These are phyloP conservation scores for Cytospora piceae DNA, from an alignment of 2,329 filamentous ascomycete genomes.

Conservation along the genomic window DNA sequence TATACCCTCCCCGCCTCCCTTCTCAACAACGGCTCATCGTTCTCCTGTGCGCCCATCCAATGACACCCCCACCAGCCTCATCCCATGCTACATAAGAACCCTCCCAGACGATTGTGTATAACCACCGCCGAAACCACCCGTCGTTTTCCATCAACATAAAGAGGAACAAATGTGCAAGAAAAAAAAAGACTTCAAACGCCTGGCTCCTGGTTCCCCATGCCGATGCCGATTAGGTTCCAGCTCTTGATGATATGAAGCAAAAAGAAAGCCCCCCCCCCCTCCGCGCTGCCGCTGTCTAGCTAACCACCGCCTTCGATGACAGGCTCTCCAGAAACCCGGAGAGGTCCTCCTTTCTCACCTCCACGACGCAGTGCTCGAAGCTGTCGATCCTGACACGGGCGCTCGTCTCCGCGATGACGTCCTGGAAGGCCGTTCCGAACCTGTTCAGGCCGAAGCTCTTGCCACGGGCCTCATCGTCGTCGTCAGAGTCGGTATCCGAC, in stretches of 20 bases:
- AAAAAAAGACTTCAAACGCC: constrained; percentile 25
- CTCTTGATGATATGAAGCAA: constrained; percentile 13
- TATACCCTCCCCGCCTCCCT: background rate
- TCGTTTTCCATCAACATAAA: background rate
- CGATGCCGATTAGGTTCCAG: constrained; percentile 8
- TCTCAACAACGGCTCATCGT: background rate
- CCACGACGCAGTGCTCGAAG: constrained; percentile 96
- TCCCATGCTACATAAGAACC: background rate
- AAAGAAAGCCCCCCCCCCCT: background rate
- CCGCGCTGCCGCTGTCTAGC: constrained; percentile 44
- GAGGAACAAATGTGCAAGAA: constrained; percentile 3
- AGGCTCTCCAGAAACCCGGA: constrained; percentile 87
- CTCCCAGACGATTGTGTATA: background rate
- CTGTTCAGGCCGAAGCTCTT: constrained; percentile 79
- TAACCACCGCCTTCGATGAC: constrained; percentile 86
- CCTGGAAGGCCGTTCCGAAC: constrained; percentile 94
- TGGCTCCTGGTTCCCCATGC: constrained; percentile 19
- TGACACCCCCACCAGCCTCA: background rate
- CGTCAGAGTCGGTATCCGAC: constrained; percentile 46
- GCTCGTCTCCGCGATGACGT: constrained; percentile 89
- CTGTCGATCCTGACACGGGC: constrained; percentile 90
- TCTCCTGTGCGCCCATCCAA: constrained; percentile 7
- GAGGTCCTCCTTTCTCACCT: constrained; percentile 96
- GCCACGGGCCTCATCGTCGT: constrained; percentile 55
- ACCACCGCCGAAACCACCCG: background rate